Evolutionary conservation across 352 stramenopile genomes (phyloP).

Genomic region (Elongisporangium senticosum): DNA sequence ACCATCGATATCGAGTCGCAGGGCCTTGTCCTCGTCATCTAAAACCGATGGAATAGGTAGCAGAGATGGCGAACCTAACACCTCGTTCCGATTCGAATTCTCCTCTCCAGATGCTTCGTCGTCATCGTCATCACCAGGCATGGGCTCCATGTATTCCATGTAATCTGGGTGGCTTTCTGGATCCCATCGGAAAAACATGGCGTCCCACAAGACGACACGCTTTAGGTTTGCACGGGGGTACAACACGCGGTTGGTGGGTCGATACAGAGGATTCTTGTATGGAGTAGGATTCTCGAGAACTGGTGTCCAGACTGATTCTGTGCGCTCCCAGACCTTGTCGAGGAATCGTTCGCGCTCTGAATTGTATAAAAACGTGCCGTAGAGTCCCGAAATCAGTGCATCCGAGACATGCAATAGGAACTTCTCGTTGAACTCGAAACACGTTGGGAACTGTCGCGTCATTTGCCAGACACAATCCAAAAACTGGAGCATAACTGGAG

Average conservation of each 20-base stretch:
- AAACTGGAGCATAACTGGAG: constrained; percentile 84
- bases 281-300: constrained; percentile 61
- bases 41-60: constrained; percentile 38
- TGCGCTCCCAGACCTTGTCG: constrained; percentile 83
- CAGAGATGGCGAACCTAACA: constrained; percentile 30
- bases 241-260: constrained; percentile 70
- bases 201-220: constrained; percentile 80
- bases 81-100: constrained; percentile 16
- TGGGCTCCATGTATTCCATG: constrained; percentile 81
- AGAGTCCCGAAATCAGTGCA: constrained; percentile 71
- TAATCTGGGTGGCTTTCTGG: constrained; percentile 81
- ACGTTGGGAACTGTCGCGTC: constrained; percentile 83
- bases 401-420: constrained; percentile 79
- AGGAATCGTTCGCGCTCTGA: constrained; percentile 79
- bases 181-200: constrained; percentile 85
- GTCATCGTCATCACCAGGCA: constrained; percentile 26
- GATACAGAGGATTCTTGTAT: constrained; percentile 74
- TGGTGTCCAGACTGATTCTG: constrained; percentile 78
- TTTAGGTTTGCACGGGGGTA: constrained; percentile 85
- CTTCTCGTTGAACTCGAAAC: constrained; percentile 87
- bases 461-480: constrained; percentile 86
- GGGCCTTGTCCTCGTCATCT: constrained; percentile 56
- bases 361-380: constrained; percentile 84
- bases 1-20: constrained; percentile 72
- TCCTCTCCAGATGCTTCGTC: constrained; percentile 11